phyloP scores from a whole-genome alignment of 1,284 basidiomycete genomes.

The Irpex lacteus region DNA sequence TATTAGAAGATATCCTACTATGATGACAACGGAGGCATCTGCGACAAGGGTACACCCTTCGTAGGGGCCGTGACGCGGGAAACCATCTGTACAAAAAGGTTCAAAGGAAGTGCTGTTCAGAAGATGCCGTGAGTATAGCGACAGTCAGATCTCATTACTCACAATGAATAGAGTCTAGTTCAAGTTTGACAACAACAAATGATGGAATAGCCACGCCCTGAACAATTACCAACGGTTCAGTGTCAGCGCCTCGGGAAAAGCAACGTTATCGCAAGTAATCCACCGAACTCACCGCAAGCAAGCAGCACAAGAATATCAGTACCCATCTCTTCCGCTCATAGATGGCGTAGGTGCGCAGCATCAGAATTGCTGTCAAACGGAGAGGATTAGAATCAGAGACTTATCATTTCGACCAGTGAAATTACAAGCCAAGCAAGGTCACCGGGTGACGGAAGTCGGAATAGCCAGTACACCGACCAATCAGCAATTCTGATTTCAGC shows the following conservation, averaged over 20 bases:
- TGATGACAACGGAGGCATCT: constrained; percentile 33
- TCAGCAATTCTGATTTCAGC: neutral
- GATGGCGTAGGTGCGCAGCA: constrained; percentile 42
- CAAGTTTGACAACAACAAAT: constrained; percentile 23
- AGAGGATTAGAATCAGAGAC: neutral
- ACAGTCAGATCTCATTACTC: constrained; percentile 25
- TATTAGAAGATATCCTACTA: constrained; percentile 38
- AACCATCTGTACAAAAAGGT: neutral
- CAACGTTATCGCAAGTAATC: neutral
- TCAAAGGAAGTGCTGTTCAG: neutral
- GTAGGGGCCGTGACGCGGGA: neutral
- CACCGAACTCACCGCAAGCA: constrained; percentile 4
- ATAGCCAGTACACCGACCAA: neutral
- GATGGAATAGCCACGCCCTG: constrained; percentile 26
- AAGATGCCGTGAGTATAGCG: too few species aligned
- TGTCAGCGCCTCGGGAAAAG: neutral
- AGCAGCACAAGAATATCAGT: constrained; percentile 11
- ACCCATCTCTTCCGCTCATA: constrained; percentile 37
- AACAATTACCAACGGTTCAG: neutral
- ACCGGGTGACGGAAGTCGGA: neutral
- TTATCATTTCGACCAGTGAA: neutral
- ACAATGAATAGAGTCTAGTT: neutral
- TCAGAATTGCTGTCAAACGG: constrained; percentile 16
- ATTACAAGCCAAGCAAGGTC: neutral
- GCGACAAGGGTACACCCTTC: constrained; percentile 30